These are phyloP conservation scores for Jamesozyma rosinii DNA, from an alignment of 805 yeast species.

Conservation along the genomic window DNA sequence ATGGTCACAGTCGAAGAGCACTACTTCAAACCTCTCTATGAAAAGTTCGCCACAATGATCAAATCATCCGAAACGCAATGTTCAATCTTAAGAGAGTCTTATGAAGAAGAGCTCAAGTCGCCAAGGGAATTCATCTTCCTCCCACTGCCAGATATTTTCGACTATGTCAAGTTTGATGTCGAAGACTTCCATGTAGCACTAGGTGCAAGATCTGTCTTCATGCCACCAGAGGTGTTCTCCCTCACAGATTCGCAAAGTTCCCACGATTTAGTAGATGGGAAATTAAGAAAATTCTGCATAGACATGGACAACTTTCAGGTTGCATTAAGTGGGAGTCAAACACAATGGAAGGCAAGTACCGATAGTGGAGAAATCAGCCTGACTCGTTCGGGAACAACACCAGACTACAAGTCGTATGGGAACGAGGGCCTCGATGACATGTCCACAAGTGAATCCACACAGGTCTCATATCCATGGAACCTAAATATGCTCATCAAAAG, in stretches of 20 bases:
- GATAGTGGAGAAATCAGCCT: constrained; percentile 12
- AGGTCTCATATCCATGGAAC: constrained; percentile 26
- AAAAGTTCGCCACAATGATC: constrained; percentile 21
- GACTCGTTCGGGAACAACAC: constrained; percentile 12
- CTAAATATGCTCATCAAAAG: constrained; percentile 16
- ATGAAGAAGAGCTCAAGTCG: constrained; percentile 2
- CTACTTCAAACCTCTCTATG: constrained; percentile 24
- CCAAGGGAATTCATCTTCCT: constrained; percentile 18
- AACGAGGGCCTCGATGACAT: constrained; percentile 15
- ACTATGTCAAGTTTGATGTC: constrained; percentile 19
- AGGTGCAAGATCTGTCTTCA: constrained; percentile 38
- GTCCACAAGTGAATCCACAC: constrained; percentile 28
- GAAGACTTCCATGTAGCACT: constrained; percentile 21
- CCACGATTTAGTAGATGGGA: constrained; percentile 35
- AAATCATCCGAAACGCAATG: constrained; percentile 14
- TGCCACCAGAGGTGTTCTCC: constrained; percentile 34
- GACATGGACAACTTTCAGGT: constrained; percentile 20
- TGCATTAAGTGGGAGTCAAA: constrained; percentile 19
- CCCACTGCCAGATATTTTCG: constrained; percentile 31
- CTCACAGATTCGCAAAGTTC: constrained; percentile 28
- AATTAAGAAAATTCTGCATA: constrained; percentile 30
- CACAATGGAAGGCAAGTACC: constrained; percentile 21
- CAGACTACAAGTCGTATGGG: constrained; percentile 9
- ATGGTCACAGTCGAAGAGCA: constrained; percentile 21
- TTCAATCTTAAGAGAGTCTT: constrained; percentile 8